Evolutionary conservation across 169 alveolate species (phyloP).

Genomic region (Plasmodium cynomolgi): DNA sequence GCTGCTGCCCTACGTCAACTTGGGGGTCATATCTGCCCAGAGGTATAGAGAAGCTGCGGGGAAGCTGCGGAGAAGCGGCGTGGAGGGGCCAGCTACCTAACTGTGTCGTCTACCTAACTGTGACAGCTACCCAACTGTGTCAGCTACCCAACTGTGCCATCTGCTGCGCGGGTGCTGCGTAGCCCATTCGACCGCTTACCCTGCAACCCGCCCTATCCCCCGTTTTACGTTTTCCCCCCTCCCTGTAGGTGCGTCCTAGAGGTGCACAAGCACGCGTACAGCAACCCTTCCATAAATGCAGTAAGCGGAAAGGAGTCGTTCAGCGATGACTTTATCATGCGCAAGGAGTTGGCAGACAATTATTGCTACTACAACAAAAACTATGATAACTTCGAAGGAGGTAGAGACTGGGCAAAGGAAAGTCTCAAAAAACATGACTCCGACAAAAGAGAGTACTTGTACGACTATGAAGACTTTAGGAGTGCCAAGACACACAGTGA

Average conservation of each 20-base stretch:
- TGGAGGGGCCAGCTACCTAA: background rate
- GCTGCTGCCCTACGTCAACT: conserved; percentile 19
- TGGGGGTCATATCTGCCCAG: conserved; percentile 54
- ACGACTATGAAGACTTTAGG: conserved; percentile 76
- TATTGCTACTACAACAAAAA: conserved; percentile 80
- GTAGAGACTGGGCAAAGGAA: conserved; percentile 87
- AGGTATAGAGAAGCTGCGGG: background rate
- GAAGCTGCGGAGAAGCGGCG: background rate
- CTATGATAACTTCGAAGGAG: conserved; percentile 84
- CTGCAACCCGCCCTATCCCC: background rate
- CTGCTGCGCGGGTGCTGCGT: background rate
- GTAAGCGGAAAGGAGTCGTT: conserved; percentile 34
- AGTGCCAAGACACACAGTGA: conserved; percentile 86
- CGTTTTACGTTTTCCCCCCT: background rate
- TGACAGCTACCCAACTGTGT: too few species aligned
- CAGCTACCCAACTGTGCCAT: too few species aligned
- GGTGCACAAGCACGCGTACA: conserved; percentile 27
- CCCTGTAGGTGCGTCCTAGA: conserved; percentile 40
- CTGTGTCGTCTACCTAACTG: too few species aligned
- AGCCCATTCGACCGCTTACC: background rate
- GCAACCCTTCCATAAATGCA: conserved; percentile 3
- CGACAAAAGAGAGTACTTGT: conserved; percentile 82
- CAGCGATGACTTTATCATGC: conserved; percentile 59
- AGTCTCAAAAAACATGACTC: conserved; percentile 78
- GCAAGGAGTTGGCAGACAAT: conserved; percentile 82